A percentile compares a stretch with the other conserved stretches of the same genome.
phyloP scores from a whole-genome alignment of 306 rosid species.

The Abrus precatorius region DNA sequence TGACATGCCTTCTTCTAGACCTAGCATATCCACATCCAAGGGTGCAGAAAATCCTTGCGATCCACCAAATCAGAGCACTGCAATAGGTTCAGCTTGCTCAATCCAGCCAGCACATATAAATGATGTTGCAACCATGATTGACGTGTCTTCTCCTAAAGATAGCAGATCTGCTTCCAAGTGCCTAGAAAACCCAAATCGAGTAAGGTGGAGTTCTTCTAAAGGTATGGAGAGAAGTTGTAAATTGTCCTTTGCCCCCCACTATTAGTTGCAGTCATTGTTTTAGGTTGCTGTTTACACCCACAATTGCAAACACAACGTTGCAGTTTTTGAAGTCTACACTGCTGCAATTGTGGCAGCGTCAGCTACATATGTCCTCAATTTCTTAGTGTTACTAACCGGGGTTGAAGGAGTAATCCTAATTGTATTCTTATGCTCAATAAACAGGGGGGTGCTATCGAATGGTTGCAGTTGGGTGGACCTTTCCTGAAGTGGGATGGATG shows the following conservation, averaged over 20 bases:
- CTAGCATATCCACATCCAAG: slow-evolving; percentile 16
- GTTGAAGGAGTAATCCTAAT: background rate
- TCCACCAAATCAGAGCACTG: slow-evolving; percentile 6
- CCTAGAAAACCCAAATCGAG: background rate
- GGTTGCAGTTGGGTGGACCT: background rate
- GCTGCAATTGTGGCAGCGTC: background rate
- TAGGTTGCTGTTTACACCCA: background rate
- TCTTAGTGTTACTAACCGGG: background rate
- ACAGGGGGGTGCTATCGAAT: background rate
- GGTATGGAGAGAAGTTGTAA: background rate
- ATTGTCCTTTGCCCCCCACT: background rate
- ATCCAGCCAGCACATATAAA: slow-evolving; percentile 11
- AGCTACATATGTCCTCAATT: background rate
- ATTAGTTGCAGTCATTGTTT: background rate
- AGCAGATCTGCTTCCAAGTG: slow-evolving; percentile 35
- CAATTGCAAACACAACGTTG: background rate
- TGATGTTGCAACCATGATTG: slow-evolving; percentile 3
- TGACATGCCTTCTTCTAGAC: slow-evolving; percentile 1
- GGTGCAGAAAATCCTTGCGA: slow-evolving; percentile 10
- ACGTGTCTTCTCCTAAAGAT: background rate
- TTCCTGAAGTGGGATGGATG: slow-evolving; percentile 31
- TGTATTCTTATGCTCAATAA: background rate
- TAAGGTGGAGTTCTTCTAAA: background rate
- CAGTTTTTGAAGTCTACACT: background rate
- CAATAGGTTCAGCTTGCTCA: slow-evolving; percentile 19